These are phyloP conservation scores for Scheffersomyces illinoinensis DNA, from an alignment of 1,139 yeast species.

Conservation along the genomic window DNA sequence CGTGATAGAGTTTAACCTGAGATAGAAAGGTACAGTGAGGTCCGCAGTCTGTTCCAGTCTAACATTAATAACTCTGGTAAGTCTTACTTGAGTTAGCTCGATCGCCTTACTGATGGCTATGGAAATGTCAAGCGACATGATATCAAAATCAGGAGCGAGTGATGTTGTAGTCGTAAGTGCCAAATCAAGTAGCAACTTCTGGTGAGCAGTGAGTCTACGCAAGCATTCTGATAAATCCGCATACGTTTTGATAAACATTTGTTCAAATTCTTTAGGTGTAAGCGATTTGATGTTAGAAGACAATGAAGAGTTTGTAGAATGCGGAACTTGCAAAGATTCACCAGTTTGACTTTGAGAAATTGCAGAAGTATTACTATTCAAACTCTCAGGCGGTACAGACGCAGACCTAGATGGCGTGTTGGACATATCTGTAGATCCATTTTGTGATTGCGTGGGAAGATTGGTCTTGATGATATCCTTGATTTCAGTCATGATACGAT, in stretches of 20 bases:
- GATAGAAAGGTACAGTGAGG: constrained; percentile 54
- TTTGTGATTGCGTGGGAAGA: constrained; percentile 47
- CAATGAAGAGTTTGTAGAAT: constrained; percentile 29
- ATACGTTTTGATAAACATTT: constrained; percentile 64
- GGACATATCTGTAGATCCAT: constrained; percentile 15
- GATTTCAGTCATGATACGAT: constrained; percentile 63
- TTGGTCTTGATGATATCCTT: constrained; percentile 68
- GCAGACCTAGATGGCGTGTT: constrained; percentile 33
- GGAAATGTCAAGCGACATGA: constrained; percentile 66
- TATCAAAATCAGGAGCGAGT: constrained; percentile 38
- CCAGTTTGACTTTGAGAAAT: neutral
- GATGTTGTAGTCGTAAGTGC: constrained; percentile 57
- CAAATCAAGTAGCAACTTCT: constrained; percentile 72
- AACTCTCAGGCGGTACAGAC: constrained; percentile 26
- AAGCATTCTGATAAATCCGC: constrained; percentile 70
- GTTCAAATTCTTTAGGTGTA: constrained; percentile 73
- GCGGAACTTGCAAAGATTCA: constrained; percentile 11
- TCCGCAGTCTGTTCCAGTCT: constrained; percentile 72
- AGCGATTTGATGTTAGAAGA: constrained; percentile 62
- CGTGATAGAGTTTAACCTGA: constrained; percentile 65
- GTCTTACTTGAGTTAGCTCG: constrained; percentile 70
- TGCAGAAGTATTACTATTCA: constrained; percentile 1
- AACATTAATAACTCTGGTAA: constrained; percentile 77
- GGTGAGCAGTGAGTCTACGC: constrained; percentile 73
- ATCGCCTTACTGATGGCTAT: constrained; percentile 63